Base-by-base conservation (phyloP, 2,329 filamentous ascomycete species). In the Colletotrichum gigasporum region DNA sequence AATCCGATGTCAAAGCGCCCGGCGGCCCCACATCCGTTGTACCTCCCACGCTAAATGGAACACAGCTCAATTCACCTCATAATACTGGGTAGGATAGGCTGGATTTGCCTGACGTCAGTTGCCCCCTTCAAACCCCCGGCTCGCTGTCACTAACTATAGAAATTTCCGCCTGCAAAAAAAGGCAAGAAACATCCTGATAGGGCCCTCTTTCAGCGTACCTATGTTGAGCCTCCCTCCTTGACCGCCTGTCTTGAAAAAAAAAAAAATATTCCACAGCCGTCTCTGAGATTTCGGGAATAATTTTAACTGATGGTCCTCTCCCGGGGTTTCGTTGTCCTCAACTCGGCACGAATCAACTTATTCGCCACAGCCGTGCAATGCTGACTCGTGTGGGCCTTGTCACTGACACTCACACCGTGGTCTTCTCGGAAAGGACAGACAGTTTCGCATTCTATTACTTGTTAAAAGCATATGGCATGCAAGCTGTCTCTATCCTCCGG, bases 101-200 rank as follows among this genome's bases (percentile, higher is more conserved):
- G 16, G 45, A 26, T 34, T 22, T 50, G 45, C 45, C 28, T 50
- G 45, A 50, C 45, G 45, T 50, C 45, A 50, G 45, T 50, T n/a
- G n/a, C n/a, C 16, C 28, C 16, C 16, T 18, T 22, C 16, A 20
- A 8, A 48, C 24, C 24, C 24, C n/a, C 14, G 26, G 28, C 32
- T 9, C 18, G 12, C 26, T 7, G 18, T 51, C 30, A 20, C 16
- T n/a, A 24, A 51, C 48, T 51, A 37, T 16, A 22, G 48, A 7
- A n/a, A 37, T n/a, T 51, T 16, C 18, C 12, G 18, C 16, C 20
- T 51, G 48, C 18, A 37, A 51, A 37, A n/a, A 22, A 18, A 28
- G 35, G n/a, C 32, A 41, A 16, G 22, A 16, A 14, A 16, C 16
- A 34, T 44, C 22, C 16, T 54, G 37, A 42, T 34, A 44, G 35